A percentile compares a stretch with the other conserved stretches of the same genome.
phyloP scores from a whole-genome alignment of 2,329 filamentous ascomycete species.

The Neophaeococcomyces mojaviensis region DNA sequence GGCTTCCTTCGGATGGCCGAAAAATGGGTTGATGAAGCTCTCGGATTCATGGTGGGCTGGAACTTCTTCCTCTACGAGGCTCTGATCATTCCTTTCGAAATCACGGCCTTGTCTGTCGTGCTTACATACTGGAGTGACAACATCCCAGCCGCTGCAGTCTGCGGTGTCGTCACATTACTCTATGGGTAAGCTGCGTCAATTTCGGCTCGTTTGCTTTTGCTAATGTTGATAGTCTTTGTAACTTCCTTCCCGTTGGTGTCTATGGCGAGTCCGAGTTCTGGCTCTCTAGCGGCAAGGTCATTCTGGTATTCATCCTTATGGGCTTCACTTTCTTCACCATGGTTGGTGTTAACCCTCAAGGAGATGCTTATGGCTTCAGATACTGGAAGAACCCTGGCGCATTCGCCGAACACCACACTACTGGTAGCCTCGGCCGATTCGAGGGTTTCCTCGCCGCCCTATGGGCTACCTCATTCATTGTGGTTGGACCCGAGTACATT shows the following conservation, averaged over 20 bases:
- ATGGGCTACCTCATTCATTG: conserved; percentile 59
- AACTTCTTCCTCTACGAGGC: conserved; percentile 40
- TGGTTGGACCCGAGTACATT: conserved; percentile 59
- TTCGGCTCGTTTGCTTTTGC: background rate
- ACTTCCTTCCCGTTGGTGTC: conserved; percentile 59
- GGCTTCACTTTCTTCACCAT: conserved; percentile 73
- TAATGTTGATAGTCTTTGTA: conserved; percentile 41
- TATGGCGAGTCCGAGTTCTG: conserved; percentile 63
- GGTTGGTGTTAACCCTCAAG: conserved; percentile 67
- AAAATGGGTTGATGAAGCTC: conserved; percentile 38
- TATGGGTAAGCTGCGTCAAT: conserved; percentile 27
- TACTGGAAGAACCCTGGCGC: conserved; percentile 55
- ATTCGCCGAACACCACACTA: conserved; percentile 56
- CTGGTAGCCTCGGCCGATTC: conserved; percentile 53
- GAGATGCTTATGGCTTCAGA: conserved; percentile 63
- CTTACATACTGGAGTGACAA: conserved; percentile 33
- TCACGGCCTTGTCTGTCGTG: conserved; percentile 33
- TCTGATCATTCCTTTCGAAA: conserved; percentile 33
- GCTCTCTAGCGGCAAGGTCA: conserved; percentile 60
- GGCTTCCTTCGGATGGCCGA: conserved; percentile 34
- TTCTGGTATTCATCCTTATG: conserved; percentile 57
- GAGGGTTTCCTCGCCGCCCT: conserved; percentile 57
- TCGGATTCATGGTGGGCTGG: conserved; percentile 39
- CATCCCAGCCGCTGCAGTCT: conserved; percentile 31
- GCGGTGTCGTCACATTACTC: conserved; percentile 31